Evolutionary conservation across 1,284 basidiomycete species (phyloP), one percentile per base, ranked within the genome.

Genomic region (Thelephora terrestris): DNA sequence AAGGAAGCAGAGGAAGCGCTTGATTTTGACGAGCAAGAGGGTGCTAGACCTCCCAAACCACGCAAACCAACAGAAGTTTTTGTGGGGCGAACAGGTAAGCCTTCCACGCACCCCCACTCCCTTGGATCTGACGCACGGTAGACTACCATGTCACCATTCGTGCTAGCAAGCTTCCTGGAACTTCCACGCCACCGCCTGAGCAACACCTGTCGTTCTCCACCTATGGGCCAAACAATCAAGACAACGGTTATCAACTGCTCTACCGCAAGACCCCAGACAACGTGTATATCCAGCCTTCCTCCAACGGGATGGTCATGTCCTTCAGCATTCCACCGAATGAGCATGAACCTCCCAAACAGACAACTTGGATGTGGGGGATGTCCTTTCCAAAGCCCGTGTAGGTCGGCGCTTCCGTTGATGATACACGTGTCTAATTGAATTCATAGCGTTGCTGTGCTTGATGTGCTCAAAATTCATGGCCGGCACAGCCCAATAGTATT

Each of bases 151-250:
- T 88, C 46, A 74, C 81, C 27, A 87, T 88, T 44, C 72, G 76
- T 59, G 74, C 77, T 6, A 21, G 20, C 25, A 71, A 71, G 17
- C 70, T 74, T 2, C 53, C 55, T 16, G 61, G 61, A 29, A 56
- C 64, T 27, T 61, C 67, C 23, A 59, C 63, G 21, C 54, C 62
- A 6, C 61, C 69, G 5, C 80, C 81, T 5, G 67, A 81, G 3
- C 89, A 91, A 56, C 82, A 81, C 47, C 72, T 92, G 4, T 78
- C 81, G 0, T 92, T 89, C 63, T 91, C 90, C 0, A 76, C 79
- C 0, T 92, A 91, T 60, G 85, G 88, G 0, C 87, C 90, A 5
- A 90, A 90, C 58, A 87, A 85, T 56, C 77, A 87, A 59, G 81
- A 88, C 58, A 75, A 72, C 51, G 61, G 71, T 5, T 58, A 78